Percentiles rank a stretch among this genome's conserved stretches.
Evolutionary conservation across 164 flowering plant genomes (phyloP).

Genomic region (Sedum album): DNA sequence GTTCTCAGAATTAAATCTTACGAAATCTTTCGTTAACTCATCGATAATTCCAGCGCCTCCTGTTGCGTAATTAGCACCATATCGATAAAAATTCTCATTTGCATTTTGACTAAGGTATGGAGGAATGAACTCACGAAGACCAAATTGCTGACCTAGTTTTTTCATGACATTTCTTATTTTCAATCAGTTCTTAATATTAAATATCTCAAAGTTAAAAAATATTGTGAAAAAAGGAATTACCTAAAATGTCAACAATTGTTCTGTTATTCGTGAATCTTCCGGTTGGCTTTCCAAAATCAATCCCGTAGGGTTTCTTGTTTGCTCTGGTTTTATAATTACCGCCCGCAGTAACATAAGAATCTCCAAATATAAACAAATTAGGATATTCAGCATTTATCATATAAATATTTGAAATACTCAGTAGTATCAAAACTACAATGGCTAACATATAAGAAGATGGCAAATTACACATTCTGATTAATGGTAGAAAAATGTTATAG

Average conservation of each 20-base stretch:
- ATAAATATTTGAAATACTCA: no score
- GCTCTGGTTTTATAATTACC: no score
- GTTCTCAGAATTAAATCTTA: conserved; percentile 18
- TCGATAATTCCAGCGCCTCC: conserved; percentile 55
- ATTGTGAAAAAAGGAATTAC: conserved; percentile 22
- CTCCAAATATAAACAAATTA: no score
- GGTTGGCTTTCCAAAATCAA: conserved; percentile 55
- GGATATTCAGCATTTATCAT: no score
- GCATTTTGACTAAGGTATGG: conserved; percentile 55
- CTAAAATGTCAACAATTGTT: conserved; percentile 61
- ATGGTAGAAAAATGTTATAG: no score
- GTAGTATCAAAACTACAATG: no score
- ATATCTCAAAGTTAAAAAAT: background rate
- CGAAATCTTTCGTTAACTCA: conserved; percentile 32
- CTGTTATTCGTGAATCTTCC: conserved; percentile 75
- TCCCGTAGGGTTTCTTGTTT: conserved; percentile 54
- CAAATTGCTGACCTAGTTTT: conserved; percentile 44
- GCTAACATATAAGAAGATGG: no score
- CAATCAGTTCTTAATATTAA: no score
- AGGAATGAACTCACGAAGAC: conserved; percentile 30
- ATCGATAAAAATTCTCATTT: conserved; percentile 24
- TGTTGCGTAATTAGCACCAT: conserved; percentile 61
- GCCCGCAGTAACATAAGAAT: conserved; percentile 66
- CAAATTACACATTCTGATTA: no score
- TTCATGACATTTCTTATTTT: no score